Evolutionary conservation across 352 stramenopile species (phyloP).

Genomic region (Globisporangium nagaii): DNA sequence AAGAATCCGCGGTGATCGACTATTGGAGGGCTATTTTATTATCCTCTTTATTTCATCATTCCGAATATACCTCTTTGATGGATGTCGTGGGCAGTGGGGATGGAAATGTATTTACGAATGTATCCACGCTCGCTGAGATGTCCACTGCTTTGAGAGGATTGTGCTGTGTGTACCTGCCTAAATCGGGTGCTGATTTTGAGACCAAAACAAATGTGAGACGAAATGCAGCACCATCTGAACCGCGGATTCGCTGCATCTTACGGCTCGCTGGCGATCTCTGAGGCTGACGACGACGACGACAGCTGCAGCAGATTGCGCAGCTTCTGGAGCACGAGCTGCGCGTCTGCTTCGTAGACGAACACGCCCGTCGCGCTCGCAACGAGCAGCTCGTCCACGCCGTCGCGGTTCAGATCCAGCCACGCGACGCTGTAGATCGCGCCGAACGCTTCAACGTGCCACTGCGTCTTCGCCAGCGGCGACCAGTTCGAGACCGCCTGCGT

Average conservation of each 20-base stretch:
- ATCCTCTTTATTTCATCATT: neutral
- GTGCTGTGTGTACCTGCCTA: no score
- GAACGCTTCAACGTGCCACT: conserved; percentile 54
- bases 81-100: no score
- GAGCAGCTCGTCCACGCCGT: conserved; percentile 58
- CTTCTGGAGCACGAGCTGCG: conserved; percentile 16
- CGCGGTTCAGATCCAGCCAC: conserved; percentile 56
- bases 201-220: neutral
- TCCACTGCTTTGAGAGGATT: no score
- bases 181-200: no score
- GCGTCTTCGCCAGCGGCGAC: conserved; percentile 16
- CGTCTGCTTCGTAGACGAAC: conserved; percentile 58
- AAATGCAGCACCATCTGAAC: neutral
- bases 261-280: neutral
- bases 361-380: conserved; percentile 60
- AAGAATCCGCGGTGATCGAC: neutral
- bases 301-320: conserved; percentile 16
- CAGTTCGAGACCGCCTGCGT: conserved; percentile 12
- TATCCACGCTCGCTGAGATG: no score
- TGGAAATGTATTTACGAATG: no score
- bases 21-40: neutral
- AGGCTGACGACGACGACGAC: neutral
- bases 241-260: neutral
- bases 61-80: neutral
- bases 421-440: conserved; percentile 71